These are phyloP conservation scores for Ceratocystis diversiconidia DNA, from an alignment of 2,329 filamentous ascomycete species.

Conservation along the genomic window DNA sequence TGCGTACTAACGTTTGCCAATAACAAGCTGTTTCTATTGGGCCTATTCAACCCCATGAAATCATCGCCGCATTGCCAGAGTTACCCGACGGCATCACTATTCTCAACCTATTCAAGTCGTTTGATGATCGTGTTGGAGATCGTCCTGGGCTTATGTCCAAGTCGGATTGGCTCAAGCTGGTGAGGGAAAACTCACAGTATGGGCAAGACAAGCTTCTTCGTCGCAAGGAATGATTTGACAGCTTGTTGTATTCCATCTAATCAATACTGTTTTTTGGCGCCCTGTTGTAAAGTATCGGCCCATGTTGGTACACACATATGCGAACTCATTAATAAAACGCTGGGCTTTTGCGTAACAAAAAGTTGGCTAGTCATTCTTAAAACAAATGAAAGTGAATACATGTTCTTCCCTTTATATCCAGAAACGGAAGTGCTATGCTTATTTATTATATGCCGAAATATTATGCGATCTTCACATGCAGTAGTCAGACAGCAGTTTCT, in stretches of 20 bases:
- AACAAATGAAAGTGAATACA: not conserved
- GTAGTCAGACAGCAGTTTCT: not conserved
- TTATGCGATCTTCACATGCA: too few species aligned
- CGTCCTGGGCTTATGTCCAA: constrained; percentile 37
- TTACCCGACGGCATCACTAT: constrained; percentile 40
- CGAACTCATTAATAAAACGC: not conserved
- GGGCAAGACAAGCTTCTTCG: constrained; percentile 39
- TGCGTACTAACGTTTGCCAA: too few species aligned
- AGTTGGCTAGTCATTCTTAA: too few species aligned
- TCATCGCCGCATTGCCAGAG: constrained; percentile 39
- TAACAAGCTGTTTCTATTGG: constrained; percentile 21
- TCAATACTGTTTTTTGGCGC: too few species aligned
- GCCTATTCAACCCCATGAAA: constrained; percentile 37
- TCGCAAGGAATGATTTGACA: constrained; percentile 26
- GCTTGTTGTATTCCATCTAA: too few species aligned
- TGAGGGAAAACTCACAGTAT: constrained; percentile 41
- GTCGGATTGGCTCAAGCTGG: constrained; percentile 43
- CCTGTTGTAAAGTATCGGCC: too few species aligned
- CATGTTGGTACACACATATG: too few species aligned
- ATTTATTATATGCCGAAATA: too few species aligned
- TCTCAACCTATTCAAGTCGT: constrained; percentile 38
- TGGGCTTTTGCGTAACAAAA: not conserved
- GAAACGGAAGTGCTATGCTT: too few species aligned
- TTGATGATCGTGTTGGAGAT: constrained; percentile 39
- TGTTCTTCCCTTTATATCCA: not conserved